Conservation (phyloP, 2,329 filamentous ascomycete genomes). For the Scedosporium aurantiacum region DNA sequence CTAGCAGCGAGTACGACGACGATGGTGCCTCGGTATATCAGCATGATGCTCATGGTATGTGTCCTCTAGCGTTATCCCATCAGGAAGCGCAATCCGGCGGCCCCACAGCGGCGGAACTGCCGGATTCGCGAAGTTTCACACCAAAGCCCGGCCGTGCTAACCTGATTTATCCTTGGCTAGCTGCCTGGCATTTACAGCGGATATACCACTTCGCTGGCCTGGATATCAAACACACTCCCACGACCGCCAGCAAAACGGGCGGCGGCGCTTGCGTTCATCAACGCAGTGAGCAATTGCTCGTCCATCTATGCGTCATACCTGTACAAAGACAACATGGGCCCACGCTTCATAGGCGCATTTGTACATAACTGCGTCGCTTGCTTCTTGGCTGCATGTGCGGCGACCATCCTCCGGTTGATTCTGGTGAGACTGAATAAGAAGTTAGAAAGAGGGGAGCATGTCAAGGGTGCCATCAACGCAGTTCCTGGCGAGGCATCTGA, state of each 20-base stretch:
- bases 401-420: constrained; percentile 50
- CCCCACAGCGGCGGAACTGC: too few species aligned
- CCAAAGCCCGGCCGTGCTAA: background rate
- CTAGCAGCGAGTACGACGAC: constrained; percentile 52
- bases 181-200: constrained; percentile 51
- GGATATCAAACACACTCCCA: constrained; percentile 67
- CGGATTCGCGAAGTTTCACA: background rate
- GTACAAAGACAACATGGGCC: constrained; percentile 41
- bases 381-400: constrained; percentile 51
- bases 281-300: constrained; percentile 46
- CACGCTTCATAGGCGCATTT: constrained; percentile 46
- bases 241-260: constrained; percentile 64
- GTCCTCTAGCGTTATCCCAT: background rate
- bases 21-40: constrained; percentile 52
- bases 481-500: constrained; percentile 43
- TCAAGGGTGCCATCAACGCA: constrained; percentile 44
- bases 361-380: constrained; percentile 57
- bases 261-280: constrained; percentile 63
- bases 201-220: constrained; percentile 58
- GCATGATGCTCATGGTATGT: constrained; percentile 59
- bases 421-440: constrained; percentile 57
- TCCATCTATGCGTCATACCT: constrained; percentile 62
- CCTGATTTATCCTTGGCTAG: constrained; percentile 13
- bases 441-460: constrained; percentile 49
- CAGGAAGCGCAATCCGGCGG: too few species aligned